Evolutionary conservation across 1,139 yeast genomes (phyloP).

Genomic region (Pichia kudriavzevii): DNA sequence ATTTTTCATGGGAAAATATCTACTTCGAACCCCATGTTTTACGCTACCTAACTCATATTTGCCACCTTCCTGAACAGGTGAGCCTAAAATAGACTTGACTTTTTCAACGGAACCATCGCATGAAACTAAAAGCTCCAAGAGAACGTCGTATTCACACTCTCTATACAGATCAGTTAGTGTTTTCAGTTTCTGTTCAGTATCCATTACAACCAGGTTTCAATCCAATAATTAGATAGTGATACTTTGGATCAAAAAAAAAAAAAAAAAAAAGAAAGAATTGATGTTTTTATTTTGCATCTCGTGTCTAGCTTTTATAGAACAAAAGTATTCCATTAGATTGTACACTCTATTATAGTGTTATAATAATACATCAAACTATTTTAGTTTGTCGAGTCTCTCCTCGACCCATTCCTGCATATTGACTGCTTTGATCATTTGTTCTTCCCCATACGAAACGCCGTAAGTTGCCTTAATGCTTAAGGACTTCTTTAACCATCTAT

Average conservation of each 20-base stretch:
- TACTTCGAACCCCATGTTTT: no score
- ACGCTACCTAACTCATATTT: no score
- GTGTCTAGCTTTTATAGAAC: no score
- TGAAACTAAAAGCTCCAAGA: constrained; percentile 33
- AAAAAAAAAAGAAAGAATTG: no score
- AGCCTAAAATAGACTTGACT: constrained; percentile 22
- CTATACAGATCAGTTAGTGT: constrained; percentile 27
- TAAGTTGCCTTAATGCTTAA: constrained; percentile 34
- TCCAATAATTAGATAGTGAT: no score
- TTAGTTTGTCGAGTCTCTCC: constrained; percentile 6
- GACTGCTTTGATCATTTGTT: constrained; percentile 33
- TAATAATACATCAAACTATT: background rate
- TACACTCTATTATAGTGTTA: no score
- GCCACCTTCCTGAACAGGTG: no score
- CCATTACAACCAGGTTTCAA: no score
- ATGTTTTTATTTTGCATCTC: no score
- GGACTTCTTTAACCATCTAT: constrained; percentile 42
- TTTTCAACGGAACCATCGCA: constrained; percentile 34
- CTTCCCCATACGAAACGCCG: constrained; percentile 61
- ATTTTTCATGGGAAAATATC: no score
- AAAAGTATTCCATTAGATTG: no score
- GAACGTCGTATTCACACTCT: constrained; percentile 24
- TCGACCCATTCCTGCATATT: constrained; percentile 18
- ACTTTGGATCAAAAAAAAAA: no score
- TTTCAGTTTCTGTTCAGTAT: constrained; percentile 27